Evolutionary conservation across 106 monocot species (phyloP), one percentile per base, ranked within the genome.

Genomic region (Alisma plantagoaquatica): DNA sequence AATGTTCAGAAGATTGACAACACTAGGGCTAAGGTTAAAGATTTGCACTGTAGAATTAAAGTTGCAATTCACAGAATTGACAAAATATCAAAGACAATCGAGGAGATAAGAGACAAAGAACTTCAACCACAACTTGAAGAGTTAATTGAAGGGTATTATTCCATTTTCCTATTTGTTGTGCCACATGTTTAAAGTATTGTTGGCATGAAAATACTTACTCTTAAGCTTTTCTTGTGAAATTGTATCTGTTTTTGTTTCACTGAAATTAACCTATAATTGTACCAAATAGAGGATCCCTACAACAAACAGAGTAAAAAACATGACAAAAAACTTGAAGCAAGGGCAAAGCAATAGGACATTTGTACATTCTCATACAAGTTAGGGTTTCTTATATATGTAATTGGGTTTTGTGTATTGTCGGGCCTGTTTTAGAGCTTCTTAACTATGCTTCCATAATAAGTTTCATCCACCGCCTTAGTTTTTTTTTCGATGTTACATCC

Each of bases 61-160:
- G 84, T 96, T 46, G 78, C 84, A 41, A 88, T 96, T 59, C 88
- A 89, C 2, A 80, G 96, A 79, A 89, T 98, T 28, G 74, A 79
- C 56, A 77, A 77, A 3, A 84, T 98, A 64, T 98, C 96, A 29
- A 89, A 74, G 69, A 72, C 24, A 52, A 89, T 98, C 21, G 89
- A 98, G 44, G 89, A 81, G 33, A 17, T 98, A 49, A 72, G 96
- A 56, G 96, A 98, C 61, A 82, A 64, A 27, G 96, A 98, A 43
- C 81, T 98, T 46, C 89, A 89, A 60, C 96, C 89, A 29, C 96
- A 98, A 47, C 66, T 98, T 11, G 89, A 89, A 53, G 96, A 98
- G 68, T 72, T 89, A 42, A 98, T 98, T 54, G 73, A 57, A 47
- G 84, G 84, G 96, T 98, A 84, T 58, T 58, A 15, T 67, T 66